Conservation (phyloP, 2,329 filamentous ascomycete species). For the Paracoccidioides lutzii region DNA sequence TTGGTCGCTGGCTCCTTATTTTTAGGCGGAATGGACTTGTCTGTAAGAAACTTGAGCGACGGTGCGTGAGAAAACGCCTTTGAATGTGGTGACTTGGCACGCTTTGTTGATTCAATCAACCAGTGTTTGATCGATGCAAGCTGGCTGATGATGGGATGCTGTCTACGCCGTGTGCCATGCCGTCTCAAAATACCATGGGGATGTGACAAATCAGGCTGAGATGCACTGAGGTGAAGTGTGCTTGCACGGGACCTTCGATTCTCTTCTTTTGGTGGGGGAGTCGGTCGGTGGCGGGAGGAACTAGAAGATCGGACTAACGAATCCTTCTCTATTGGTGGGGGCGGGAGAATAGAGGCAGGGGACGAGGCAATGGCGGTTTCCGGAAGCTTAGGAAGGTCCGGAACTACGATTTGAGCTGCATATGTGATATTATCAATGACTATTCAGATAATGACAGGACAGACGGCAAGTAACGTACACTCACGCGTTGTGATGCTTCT, state of each 20-base stretch:
- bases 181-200: slow-evolving; percentile 44
- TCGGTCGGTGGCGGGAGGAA: slow-evolving; percentile 62
- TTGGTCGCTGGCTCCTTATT: slow-evolving; percentile 24
- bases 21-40: slow-evolving; percentile 29
- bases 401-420: slow-evolving; percentile 47
- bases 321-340: slow-evolving; percentile 67
- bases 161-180: slow-evolving; percentile 43
- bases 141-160: slow-evolving; percentile 53
- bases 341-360: slow-evolving; percentile 27
- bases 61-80: slow-evolving; percentile 19
- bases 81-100: slow-evolving; percentile 44
- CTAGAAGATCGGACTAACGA: slow-evolving; percentile 56
- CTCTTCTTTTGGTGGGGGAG: slow-evolving; percentile 84
- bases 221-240: slow-evolving; percentile 72
- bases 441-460: background rate
- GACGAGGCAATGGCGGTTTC: slow-evolving; percentile 43
- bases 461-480: slow-evolving; percentile 15
- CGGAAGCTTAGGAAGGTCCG: slow-evolving; percentile 65
- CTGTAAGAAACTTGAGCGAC: slow-evolving; percentile 27
- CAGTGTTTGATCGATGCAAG: slow-evolving; percentile 57
- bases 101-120: slow-evolving; percentile 55
- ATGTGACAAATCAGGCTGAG: slow-evolving; percentile 48
- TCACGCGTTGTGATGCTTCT: slow-evolving; percentile 47
- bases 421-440: background rate
- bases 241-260: slow-evolving; percentile 66